Evolutionary conservation across 179 eudicot species (phyloP).

Genomic region (Kewa caespitosa): DNA sequence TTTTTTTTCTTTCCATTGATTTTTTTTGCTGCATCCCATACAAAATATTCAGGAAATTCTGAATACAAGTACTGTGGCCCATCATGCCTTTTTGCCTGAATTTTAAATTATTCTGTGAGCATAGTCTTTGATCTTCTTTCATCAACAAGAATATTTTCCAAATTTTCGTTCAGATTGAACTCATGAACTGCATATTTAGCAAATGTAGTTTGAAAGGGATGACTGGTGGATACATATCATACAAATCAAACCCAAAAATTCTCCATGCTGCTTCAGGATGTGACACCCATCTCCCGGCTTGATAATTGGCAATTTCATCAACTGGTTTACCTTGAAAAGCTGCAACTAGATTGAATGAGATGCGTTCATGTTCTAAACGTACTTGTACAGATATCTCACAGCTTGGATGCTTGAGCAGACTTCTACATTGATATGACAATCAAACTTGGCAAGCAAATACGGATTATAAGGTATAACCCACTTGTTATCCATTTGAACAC

Average conservation of each 20-base stretch:
- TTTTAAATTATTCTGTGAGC: too few species aligned
- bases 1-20: not conserved
- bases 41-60: not conserved
- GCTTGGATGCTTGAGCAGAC: not conserved
- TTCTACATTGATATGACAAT: conserved; percentile 2
- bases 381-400: not conserved
- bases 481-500: not conserved
- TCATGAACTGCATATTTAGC: not conserved
- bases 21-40: not conserved
- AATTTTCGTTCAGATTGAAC: not conserved
- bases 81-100: not conserved
- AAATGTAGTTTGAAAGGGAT: not conserved
- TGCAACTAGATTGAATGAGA: not conserved
- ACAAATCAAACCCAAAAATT: not conserved
- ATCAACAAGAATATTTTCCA: too few species aligned
- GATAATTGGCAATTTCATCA: not conserved
- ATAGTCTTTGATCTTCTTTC: not conserved
- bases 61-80: not conserved
- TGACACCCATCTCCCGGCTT: not conserved
- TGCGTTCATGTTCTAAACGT: not conserved
- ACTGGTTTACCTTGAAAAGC: not conserved
- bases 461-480: conserved; percentile 14
- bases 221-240: not conserved
- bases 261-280: not conserved
- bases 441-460: not conserved